Evolutionary conservation across 805 yeast genomes (phyloP), one percentile per base, ranked within the genome.

Genomic region (Cyberlindnera nakhonratchasimensis): DNA sequence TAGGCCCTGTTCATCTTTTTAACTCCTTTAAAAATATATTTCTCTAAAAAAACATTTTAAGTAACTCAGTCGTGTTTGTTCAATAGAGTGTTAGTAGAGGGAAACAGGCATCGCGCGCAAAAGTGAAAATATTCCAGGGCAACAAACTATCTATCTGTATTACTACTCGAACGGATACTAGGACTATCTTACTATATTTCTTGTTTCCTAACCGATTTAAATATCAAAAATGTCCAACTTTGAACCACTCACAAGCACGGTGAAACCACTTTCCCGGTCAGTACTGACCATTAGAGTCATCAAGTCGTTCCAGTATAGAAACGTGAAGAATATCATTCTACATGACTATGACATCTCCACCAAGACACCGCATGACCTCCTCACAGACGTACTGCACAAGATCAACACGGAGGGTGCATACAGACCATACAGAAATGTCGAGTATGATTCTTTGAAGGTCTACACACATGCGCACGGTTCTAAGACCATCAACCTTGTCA

Each of bases 401-500:
- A 72, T 78, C 33, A 60, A 69, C 30, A 74, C 82, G 5, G 72
- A 78, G 12, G 88, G 93, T 6, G 79, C 77, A 0, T 76, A 81
- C 45, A 73, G 96, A 55, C 96, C 98, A 2, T 90, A 80, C 63
- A 73, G 97, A 57, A 85, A 74, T 46, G 86, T 86, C 9, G 69
- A 65, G 0, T 85, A 79, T 49, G 86, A 91, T 58, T 71, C 90
- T 0, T 61, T 91, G 43, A 93, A 93, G 63, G 74, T 93, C 6
- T 93, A 93, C 65, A 85, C 96, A 22, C 89, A 88, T 59, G 98
- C 99, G 0, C 98, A 91, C 62, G 93, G 95, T 11, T 77, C 96
- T 23, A 93, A 93, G 65, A 86, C 96, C 2, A 84, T 89, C 79
- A 89, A 93, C 58, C 71, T 93, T 51, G 93, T 89, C 35, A 85